Evolutionary conservation across 441 rosid species (phyloP).

Genomic region (Melastoma candidum): DNA sequence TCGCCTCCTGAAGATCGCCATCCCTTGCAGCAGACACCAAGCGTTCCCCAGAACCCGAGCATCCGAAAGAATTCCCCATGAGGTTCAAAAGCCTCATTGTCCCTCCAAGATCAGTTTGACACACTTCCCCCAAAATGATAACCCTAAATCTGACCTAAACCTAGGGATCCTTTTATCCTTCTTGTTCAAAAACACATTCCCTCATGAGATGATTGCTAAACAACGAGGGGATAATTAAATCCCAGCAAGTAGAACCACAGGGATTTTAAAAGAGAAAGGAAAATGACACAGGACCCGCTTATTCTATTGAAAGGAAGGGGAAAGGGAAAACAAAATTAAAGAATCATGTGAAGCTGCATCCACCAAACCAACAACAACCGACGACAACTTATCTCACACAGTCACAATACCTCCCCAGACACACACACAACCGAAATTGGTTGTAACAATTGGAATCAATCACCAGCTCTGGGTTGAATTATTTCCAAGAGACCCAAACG

Average conservation of each 20-base stretch:
- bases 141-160: neutral
- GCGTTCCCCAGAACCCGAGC: constrained; percentile 96
- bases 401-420: constrained; percentile 1
- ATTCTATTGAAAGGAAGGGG: neutral
- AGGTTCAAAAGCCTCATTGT: constrained; percentile 74
- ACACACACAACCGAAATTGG: constrained; percentile 13
- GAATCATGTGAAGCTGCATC: neutral
- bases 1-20: constrained; percentile 92
- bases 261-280: neutral
- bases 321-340: neutral
- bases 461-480: constrained; percentile 6
- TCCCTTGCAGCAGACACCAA: constrained; percentile 94
- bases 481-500: no score
- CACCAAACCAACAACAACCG: constrained; percentile 27
- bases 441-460: constrained; percentile 29
- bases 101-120: constrained; percentile 1
- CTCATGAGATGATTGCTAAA: neutral
- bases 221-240: neutral
- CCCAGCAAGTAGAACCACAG: neutral
- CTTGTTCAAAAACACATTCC: neutral
- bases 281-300: constrained; percentile 1
- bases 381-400: constrained; percentile 9
- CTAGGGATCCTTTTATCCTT: neutral
- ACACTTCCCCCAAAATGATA: neutral
- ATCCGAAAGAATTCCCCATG: constrained; percentile 88